These are phyloP conservation scores for Ophiosphaerella herpotricha DNA, from an alignment of 2,329 filamentous ascomycete species.

Conservation along the genomic window DNA sequence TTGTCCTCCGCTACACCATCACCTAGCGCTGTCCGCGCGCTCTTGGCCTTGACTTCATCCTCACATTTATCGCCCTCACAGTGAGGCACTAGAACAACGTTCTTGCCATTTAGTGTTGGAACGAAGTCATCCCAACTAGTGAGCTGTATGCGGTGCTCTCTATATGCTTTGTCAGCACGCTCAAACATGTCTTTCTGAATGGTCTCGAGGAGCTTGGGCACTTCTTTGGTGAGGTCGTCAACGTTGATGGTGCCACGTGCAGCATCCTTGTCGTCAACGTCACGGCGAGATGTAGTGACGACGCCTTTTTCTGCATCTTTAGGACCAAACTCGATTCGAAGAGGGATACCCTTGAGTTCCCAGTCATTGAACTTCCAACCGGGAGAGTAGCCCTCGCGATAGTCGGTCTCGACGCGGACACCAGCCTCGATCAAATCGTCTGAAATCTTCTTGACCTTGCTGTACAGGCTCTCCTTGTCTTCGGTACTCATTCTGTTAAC, in stretches of 20 bases:
- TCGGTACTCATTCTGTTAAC: slow-evolving; percentile 61
- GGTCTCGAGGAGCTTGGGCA: slow-evolving; percentile 82
- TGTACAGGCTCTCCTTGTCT: slow-evolving; percentile 75
- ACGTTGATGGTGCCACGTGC: slow-evolving; percentile 70
- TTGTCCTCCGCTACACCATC: slow-evolving; percentile 75
- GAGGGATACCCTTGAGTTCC: slow-evolving; percentile 94
- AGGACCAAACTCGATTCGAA: slow-evolving; percentile 93
- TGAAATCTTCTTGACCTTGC: slow-evolving; percentile 74
- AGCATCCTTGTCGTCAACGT: slow-evolving; percentile 73
- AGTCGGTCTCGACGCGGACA: slow-evolving; percentile 79
- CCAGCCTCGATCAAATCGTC: slow-evolving; percentile 71
- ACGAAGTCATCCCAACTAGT: slow-evolving; percentile 90
- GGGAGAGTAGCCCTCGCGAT: slow-evolving; percentile 85
- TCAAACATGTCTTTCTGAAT: slow-evolving; percentile 84
- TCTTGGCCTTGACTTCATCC: slow-evolving; percentile 92
- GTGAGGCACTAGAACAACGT: slow-evolving; percentile 89
- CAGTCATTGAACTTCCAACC: slow-evolving; percentile 99
- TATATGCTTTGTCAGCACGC: slow-evolving; percentile 78
- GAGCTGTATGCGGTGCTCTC: slow-evolving; percentile 77
- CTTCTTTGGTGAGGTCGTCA: slow-evolving; percentile 70
- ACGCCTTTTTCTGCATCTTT: slow-evolving; percentile 88
- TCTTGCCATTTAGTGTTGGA: slow-evolving; percentile 87
- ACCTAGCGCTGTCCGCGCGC: slow-evolving; percentile 72
- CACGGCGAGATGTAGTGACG: slow-evolving; percentile 83
- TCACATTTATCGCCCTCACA: slow-evolving; percentile 85